Evolutionary conservation across 495 filamentous ascomycete species (phyloP).

Genomic region (Penicillium dipodomyicola): DNA sequence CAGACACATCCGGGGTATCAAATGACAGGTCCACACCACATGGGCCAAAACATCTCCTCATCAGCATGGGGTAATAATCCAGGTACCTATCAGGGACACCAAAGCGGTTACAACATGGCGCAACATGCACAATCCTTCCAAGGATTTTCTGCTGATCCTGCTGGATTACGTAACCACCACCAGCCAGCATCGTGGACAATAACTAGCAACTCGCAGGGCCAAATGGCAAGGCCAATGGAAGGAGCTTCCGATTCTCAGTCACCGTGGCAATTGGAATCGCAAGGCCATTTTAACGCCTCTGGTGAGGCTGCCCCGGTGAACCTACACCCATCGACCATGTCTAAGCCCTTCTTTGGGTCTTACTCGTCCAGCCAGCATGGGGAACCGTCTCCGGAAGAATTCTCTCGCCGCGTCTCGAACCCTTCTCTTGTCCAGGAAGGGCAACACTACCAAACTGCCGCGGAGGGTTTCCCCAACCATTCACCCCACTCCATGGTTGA

Average conservation of each 20-base stretch:
- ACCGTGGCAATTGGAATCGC: constrained; percentile 18
- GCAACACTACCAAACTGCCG: constrained; percentile 2
- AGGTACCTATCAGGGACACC: not conserved
- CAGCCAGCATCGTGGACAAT: not conserved
- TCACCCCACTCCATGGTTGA: constrained; percentile 1
- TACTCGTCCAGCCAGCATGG: constrained; percentile 11
- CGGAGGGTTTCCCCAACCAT: not conserved
- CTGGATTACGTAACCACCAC: not conserved
- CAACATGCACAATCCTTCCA: not conserved
- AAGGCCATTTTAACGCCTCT: not conserved
- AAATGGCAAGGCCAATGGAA: constrained; percentile 39
- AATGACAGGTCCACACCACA: not conserved
- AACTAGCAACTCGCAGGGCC: not conserved
- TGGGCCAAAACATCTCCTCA: not conserved
- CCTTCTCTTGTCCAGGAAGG: not conserved
- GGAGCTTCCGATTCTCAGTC: constrained; percentile 43
- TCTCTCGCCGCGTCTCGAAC: constrained; percentile 2
- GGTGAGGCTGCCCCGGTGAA: not conserved
- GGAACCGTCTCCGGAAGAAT: constrained; percentile 9
- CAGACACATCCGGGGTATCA: constrained; percentile 2
- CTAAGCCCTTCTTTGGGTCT: constrained; percentile 12
- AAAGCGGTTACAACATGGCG: not conserved
- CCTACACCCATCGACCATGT: not conserved
- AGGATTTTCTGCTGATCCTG: not conserved
- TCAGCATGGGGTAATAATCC: not conserved